A percentile compares a stretch with the other conserved stretches of the same genome.
Evolutionary conservation across 2,329 filamentous ascomycete species (phyloP).

Genomic region (Fulvia fulva): DNA sequence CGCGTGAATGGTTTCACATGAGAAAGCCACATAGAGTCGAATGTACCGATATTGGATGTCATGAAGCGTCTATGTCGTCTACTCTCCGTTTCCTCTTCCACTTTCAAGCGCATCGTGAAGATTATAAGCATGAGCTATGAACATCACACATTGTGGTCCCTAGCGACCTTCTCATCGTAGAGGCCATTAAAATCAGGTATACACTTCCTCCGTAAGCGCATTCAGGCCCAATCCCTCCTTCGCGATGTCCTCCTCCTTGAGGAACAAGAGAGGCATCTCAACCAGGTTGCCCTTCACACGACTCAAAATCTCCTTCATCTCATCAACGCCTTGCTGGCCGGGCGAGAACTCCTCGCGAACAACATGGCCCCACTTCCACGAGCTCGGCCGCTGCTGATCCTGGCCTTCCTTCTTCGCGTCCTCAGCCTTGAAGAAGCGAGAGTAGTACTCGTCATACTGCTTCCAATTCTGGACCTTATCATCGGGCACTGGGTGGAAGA

Average conservation of each 20-base stretch:
- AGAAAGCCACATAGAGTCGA: background rate
- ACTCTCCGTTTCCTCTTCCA: constrained; percentile 37
- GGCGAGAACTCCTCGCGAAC: constrained; percentile 53
- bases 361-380: constrained; percentile 82
- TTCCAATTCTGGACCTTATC: constrained; percentile 67
- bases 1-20: constrained; percentile 1
- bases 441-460: constrained; percentile 69
- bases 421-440: constrained; percentile 54
- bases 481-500: constrained; percentile 76
- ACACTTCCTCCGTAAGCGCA: constrained; percentile 46
- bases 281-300: constrained; percentile 60
- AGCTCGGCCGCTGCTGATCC: constrained; percentile 45
- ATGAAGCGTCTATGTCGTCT: constrained; percentile 12
- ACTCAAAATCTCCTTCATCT: constrained; percentile 66
- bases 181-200: constrained; percentile 37
- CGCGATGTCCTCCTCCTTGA: constrained; percentile 81
- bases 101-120: too few species aligned
- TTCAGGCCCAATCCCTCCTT: constrained; percentile 66
- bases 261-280: constrained; percentile 87
- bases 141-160: constrained; percentile 42
- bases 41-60: too few species aligned
- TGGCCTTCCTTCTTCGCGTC: constrained; percentile 43
- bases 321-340: constrained; percentile 40
- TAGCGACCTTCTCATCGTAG: constrained; percentile 28
- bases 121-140: too few species aligned